Conservation (phyloP, 495 filamentous ascomycete species). For the Darksidea phi region DNA sequence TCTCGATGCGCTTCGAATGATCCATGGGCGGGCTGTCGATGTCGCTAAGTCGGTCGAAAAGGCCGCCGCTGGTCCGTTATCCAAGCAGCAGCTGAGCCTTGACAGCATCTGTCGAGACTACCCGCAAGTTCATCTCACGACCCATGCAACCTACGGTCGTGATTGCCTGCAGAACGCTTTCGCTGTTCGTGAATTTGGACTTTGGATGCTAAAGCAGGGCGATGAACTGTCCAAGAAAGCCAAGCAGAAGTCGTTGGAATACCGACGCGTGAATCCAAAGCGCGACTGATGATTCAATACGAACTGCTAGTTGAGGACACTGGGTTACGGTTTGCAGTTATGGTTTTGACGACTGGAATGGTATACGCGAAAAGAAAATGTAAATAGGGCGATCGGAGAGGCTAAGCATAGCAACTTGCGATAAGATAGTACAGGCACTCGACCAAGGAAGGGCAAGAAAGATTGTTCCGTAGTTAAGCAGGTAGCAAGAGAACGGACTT, state of each 20-base stretch:
- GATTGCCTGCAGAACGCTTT: constrained; percentile 28
- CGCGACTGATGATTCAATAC: neutral
- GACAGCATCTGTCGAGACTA: constrained; percentile 28
- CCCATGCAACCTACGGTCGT: constrained; percentile 13
- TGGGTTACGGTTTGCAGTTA: neutral
- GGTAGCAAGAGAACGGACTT: no score
- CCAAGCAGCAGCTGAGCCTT: constrained; percentile 25
- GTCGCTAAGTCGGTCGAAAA: constrained; percentile 21
- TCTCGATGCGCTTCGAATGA: constrained; percentile 47
- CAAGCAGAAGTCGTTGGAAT: constrained; percentile 12
- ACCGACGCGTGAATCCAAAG: neutral
- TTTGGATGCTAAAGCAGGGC: constrained; percentile 23
- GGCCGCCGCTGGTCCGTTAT: constrained; percentile 20
- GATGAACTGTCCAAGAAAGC: constrained; percentile 6
- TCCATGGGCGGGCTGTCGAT: constrained; percentile 49
- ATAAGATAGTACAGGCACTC: neutral
- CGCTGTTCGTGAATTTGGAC: constrained; percentile 24
- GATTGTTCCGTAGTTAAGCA: neutral
- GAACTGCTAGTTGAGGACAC: neutral
- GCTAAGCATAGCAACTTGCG: neutral
- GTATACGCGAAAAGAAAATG: neutral
- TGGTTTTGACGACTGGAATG: neutral
- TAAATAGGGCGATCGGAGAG: neutral
- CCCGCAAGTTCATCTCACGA: neutral
- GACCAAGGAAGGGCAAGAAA: neutral